Evolutionary conservation across 176 grass and related monocot genomes (phyloP), one percentile per base, ranked within the genome.

Genomic region (Paspalum vaginatum): DNA sequence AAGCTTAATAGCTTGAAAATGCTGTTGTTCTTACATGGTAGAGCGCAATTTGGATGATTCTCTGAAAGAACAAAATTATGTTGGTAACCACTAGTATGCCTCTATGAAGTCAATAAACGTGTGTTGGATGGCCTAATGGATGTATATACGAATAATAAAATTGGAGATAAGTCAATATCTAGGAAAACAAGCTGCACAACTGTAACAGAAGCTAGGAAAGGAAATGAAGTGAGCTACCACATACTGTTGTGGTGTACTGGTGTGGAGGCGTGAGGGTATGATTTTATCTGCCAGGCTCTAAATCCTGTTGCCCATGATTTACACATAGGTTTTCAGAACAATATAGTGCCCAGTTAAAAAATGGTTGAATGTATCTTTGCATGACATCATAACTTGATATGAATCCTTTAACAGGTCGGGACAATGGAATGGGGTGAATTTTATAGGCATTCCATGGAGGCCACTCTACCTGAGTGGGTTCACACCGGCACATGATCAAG

Each of bases 371-470:
- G 8, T 6, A 46, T 84, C 10, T 74, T 55, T 64, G 69, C 41
- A 48, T 58, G 64, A 89, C 60, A 55, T 48, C 11, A 61, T 78
- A 61, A 83, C 44, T 79, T 90, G 61, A 67, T 54, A 53, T 73
- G 60, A 39, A 38, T 83, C 18, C 37, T 83, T 83, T 78, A 62
- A 61, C 88, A 91, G 89, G 74, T 79, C 89, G 0, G 82, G 89
- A 18, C 86, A 91, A 75, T 91, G 82, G 85, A 85, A 69, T 63
- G 92, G 92, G 61, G 76, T 84, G 42, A 83, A 78, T 72, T 98
- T 98, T 87, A 75, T 89, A 25, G 95, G 95, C 46, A 93, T 92
- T 51, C 88, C 81, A 26, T 95, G 82, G 84, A 87, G 92, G 49
- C 60, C 92, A 22, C 84, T 95, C 61, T 91, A 95, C 44, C 9